Base-by-base conservation (phyloP, 352 stramenopile genomes). In the Phytophthora lateralis region DNA sequence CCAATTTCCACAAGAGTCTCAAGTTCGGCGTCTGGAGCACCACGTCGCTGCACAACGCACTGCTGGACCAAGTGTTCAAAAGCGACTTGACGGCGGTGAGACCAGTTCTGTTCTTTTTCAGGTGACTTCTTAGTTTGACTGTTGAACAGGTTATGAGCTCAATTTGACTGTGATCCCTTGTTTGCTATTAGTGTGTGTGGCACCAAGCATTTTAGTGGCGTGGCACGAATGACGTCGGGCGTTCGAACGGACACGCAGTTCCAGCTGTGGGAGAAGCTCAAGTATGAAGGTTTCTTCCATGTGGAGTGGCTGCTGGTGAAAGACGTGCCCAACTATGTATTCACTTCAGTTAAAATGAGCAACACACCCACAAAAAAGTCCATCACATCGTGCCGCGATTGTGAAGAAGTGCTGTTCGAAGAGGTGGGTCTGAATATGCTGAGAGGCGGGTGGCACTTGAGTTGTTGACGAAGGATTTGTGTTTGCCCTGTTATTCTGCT, bases 21-120 rank as follows among this genome's bases (percentile, higher is more conserved):
- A 94, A 94, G 70, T 94, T 78, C 55, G 85, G 85, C 30, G 56
- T 94, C 46, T 94, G 85, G 85, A 91, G 80, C 47, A 90, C 77
- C 54, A 94, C 85, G 15, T 86, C 38, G 66, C 67, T 73, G 52
- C 80, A 89, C 63, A 91, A 90, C 53, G 72, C 75, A 56, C 49
- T 84, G 49, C 50, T 94, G 34, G 78, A 94, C 55, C 73, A 88
- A 55, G 76, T 88, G 0, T 94, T 90, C 44, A 63, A 72, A 48
- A 91, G 83, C 56, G 79, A 92, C 29, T 67, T 91, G 63, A 80
- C 80, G 29, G 73, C 79, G 32, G 71, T 88, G 34, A 72, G 80
- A 0, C 82, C 85, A 11, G 69, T 94, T 7, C 60, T 94, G 45
- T 76, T 92, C 50, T 91, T 92, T 53, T 94, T 92, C 67, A 93